Conservation (phyloP, 1,284 basidiomycete genomes). For the Prillingera fragicola region DNA sequence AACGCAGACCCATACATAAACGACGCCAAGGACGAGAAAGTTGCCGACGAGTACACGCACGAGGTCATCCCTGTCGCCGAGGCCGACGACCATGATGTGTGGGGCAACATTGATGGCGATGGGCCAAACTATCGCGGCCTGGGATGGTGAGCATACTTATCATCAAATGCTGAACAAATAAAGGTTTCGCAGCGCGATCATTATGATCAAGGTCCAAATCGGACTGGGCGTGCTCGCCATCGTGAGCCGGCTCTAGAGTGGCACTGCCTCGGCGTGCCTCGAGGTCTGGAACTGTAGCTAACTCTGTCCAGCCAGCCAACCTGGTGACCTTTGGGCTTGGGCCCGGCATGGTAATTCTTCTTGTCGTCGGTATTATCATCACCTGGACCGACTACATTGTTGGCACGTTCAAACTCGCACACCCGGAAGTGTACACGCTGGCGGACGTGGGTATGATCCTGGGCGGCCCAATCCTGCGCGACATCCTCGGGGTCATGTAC, state of each 20-base stretch:
- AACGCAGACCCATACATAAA: too few relatives aligned
- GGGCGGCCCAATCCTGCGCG: slow-evolving; percentile 31
- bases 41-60: too few relatives aligned
- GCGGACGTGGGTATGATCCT: slow-evolving; percentile 27
- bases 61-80: too few relatives aligned
- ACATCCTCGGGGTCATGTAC: slow-evolving; percentile 31
- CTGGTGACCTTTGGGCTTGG: slow-evolving; percentile 24
- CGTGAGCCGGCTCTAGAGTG: slow-evolving; percentile 13
- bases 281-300: slow-evolving; percentile 2
- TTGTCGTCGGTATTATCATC: slow-evolving; percentile 20
- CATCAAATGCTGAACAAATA: neutral
- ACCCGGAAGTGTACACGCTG: slow-evolving; percentile 19
- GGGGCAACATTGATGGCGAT: slow-evolving; percentile 21
- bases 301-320: slow-evolving; percentile 20
- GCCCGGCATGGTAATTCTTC: slow-evolving; percentile 25
- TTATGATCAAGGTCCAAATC: slow-evolving; percentile 37
- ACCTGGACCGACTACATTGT: slow-evolving; percentile 18
- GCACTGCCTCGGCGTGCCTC: too few relatives aligned
- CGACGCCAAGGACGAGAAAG: too few relatives aligned
- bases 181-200: slow-evolving; percentile 14
- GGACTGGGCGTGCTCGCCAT: slow-evolving; percentile 37
- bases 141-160: slow-evolving; percentile 2
- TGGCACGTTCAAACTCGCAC: slow-evolving; percentile 17
- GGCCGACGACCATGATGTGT: too few relatives aligned
- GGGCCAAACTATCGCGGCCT: slow-evolving; percentile 26